Base-by-base conservation (phyloP, 441 rosid genomes). In the Syzygium malaccense region DNA sequence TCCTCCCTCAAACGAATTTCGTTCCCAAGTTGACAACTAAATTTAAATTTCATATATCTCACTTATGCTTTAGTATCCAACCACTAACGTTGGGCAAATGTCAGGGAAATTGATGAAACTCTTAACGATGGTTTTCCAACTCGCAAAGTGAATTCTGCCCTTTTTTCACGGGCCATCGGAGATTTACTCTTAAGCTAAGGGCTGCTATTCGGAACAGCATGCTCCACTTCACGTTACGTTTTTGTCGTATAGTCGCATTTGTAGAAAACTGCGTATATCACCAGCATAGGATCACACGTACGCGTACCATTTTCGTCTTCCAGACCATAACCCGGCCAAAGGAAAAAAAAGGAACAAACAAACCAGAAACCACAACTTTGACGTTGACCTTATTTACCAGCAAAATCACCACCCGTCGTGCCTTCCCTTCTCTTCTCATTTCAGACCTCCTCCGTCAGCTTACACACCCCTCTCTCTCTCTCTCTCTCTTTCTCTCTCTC, bases 281-380 rank as follows among this genome's bases (percentile, higher is more conserved):
- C 64, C 64, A 25, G 14, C 64, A 5, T 25, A 58, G 6, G 64
- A 58, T 37, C 37, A 41, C 83, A 41, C 25, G 10, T 2, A 41
- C 13, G 20, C 83, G 10, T 75, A 7, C 51, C 51, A 37, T 75
- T 15, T 37, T 41, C 51, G 23, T 71, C 83, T 75, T 41, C 83
- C 51, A 26, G 6, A 23, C 26, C 26, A 41, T 4, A 41, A 28
- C 80, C 28, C 49, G 9, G 4, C 23, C 6, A 9, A 19, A 12
- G 6, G 0, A 32, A 18, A 32, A 11, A 20, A 0, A 0, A 23
- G 3, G 1, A 71, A 11, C 2, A 60, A 20, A 6, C 28, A 5
- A 11, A 75, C n/a, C 25, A 3, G 25, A 45, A 26, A 71, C 33
- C 49, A 75, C 18, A 6, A 26, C 83, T 15, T 23, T 41, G 51